These are phyloP conservation scores for Saccharomycopsis amapae DNA, from an alignment of 805 yeast species.

Conservation along the genomic window DNA sequence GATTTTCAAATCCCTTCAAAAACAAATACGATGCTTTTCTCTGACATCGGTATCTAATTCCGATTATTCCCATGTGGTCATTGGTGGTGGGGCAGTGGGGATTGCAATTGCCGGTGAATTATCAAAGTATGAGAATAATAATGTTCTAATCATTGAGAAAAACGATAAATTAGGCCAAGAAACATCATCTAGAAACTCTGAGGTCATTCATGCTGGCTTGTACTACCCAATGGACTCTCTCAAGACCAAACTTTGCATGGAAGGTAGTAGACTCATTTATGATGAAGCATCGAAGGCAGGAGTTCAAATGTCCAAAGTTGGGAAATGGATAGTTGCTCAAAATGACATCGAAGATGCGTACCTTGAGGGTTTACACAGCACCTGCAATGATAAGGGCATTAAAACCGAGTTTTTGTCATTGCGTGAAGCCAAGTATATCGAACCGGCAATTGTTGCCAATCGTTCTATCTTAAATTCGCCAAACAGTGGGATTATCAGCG, in stretches of 20 bases:
- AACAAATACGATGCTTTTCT: too few relatives aligned
- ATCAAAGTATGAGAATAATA: conserved; percentile 36
- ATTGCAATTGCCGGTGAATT: conserved; percentile 73
- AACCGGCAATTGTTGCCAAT: conserved; percentile 62
- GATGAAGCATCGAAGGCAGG: conserved; percentile 37
- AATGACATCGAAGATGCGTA: conserved; percentile 53
- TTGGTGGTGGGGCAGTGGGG: conserved; percentile 86
- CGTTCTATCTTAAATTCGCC: conserved; percentile 65
- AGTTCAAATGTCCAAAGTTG: conserved; percentile 58
- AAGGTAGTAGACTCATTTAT: conserved; percentile 68
- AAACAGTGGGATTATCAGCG: conserved; percentile 76
- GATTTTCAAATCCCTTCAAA: too few relatives aligned
- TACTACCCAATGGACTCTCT: conserved; percentile 68
- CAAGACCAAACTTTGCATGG: conserved; percentile 62
- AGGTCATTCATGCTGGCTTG: conserved; percentile 87
- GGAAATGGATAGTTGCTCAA: conserved; percentile 87
- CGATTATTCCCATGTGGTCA: conserved; percentile 63
- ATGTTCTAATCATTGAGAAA: conserved; percentile 64
- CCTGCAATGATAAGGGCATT: conserved; percentile 45
- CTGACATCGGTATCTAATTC: conserved; percentile 15
- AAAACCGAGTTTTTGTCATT: conserved; percentile 52
- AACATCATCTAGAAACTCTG: conserved; percentile 85
- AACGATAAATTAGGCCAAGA: conserved; percentile 63
- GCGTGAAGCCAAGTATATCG: conserved; percentile 38
- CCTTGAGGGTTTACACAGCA: conserved; percentile 44